Evolutionary conservation across 148 eudicot species (phyloP).

Genomic region (Cornus controversa): DNA sequence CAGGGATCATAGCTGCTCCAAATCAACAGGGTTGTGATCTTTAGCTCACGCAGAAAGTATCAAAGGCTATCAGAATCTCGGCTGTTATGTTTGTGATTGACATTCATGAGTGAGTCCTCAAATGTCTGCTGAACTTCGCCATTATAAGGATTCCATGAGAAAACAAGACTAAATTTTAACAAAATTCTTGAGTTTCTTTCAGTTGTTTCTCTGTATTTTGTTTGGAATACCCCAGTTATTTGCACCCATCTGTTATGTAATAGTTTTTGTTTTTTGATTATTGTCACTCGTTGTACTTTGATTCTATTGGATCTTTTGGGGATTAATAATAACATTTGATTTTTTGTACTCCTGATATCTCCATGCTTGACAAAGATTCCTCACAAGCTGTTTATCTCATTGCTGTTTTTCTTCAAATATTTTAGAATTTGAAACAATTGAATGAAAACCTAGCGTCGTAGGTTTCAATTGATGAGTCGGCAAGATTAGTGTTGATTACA

Average conservation of each 20-base stretch:
- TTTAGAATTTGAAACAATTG: no score
- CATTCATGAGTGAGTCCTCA: neutral
- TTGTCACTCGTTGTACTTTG: neutral
- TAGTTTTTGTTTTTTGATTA: neutral
- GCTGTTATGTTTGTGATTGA: neutral
- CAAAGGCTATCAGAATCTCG: no score
- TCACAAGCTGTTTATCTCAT: neutral
- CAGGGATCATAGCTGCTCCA: neutral
- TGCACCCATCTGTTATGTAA: neutral
- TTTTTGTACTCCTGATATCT: neutral
- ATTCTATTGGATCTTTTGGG: neutral
- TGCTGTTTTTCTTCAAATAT: neutral
- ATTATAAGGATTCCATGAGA: neutral
- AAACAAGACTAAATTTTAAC: neutral
- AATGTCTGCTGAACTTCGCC: neutral
- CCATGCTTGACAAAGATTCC: no score
- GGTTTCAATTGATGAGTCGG: no score
- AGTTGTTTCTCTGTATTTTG: neutral
- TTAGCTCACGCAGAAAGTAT: slow-evolving; percentile 5
- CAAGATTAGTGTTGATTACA: no score
- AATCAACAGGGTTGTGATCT: neutral
- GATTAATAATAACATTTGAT: neutral
- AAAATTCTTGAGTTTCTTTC: neutral
- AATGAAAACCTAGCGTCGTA: no score
- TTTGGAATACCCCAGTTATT: neutral